Evolutionary conservation across 2,329 filamentous ascomycete genomes (phyloP), one percentile per base, ranked within the genome.

Genomic region (Whalleya microplaca): DNA sequence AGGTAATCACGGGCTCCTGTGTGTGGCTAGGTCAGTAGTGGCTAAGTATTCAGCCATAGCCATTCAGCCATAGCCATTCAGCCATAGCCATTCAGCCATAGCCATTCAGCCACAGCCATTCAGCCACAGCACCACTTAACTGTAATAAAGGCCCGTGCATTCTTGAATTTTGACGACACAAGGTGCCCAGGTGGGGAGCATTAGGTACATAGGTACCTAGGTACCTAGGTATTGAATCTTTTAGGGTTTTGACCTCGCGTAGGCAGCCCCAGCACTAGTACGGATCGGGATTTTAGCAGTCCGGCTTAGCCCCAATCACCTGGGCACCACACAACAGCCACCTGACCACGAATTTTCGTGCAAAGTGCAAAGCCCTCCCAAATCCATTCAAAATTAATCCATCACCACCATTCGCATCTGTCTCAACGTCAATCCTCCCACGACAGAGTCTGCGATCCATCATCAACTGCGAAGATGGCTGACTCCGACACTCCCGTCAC

Each of bases 401-500:
- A 51, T n/a, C n/a, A 23, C 48, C 46, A 51, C 43, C 54, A 44
- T 19, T 51, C 45, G 55, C 44, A 53, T 48, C 59, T 49, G 49
- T 55, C 48, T 48, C 48, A 16, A 48, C 51, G 55, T 45, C 54
- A 53, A 56, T 51, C 53, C 45, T 52, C 32, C 44, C 37, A 16
- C 29, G 59, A 59, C 59, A 62, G 59, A 56, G 54, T 21, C 14
- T 37, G 32, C 32, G 14, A 55, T 41, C 50, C 53, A 50, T 59
- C 65, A 66, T 56, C 51, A 68, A 57, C 58, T 80, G 82, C 82
- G 84, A 96, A 81, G 80, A 96, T 97, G 94, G 90, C 93, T 82
- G 90, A 93, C 82, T 80, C 81, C 76, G 88, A 91, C 78, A 80
- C 81, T 73, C 82, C 88, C 76, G 88, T 92, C 78, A 92, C 89